Conservation (phyloP, 2,329 filamentous ascomycete genomes). For the Thielaviopsis musarum region DNA sequence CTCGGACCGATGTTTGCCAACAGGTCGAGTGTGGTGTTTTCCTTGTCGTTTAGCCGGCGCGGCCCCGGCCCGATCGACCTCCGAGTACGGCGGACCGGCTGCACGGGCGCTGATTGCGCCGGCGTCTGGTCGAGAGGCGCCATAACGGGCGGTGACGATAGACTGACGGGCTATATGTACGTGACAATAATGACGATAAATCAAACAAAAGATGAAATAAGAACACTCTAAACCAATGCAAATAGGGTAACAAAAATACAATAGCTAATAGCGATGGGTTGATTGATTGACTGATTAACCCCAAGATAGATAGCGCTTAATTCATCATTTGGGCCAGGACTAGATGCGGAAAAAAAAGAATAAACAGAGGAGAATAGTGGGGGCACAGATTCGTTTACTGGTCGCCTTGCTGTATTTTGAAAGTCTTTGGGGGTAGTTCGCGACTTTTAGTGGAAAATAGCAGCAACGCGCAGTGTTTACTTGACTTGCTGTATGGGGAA, state of each 20-base stretch:
- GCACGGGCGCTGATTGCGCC: slow-evolving; percentile 18
- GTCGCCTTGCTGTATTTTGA: background rate
- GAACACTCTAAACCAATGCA: background rate
- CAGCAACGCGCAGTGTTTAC: too few species aligned
- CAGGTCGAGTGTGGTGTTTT: slow-evolving; percentile 58
- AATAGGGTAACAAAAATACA: background rate
- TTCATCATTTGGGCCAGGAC: background rate
- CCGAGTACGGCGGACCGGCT: slow-evolving; percentile 40
- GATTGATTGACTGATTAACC: too few species aligned
- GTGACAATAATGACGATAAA: background rate
- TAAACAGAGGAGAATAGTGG: background rate
- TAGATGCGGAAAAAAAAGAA: background rate
- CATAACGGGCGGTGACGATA: background rate
- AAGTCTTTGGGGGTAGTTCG: background rate
- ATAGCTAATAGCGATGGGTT: background rate
- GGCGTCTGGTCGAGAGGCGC: slow-evolving; percentile 19
- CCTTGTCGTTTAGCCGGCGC: slow-evolving; percentile 42
- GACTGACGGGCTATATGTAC: background rate
- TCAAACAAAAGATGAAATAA: background rate
- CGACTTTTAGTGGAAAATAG: background rate
- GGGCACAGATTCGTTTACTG: background rate
- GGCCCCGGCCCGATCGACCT: slow-evolving; percentile 51
- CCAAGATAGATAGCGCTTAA: background rate
- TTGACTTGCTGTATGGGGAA: background rate
- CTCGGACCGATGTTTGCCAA: slow-evolving; percentile 34